These are phyloP conservation scores for Halenospora varia DNA, from an alignment of 495 filamentous ascomycete species.

Conservation along the genomic window DNA sequence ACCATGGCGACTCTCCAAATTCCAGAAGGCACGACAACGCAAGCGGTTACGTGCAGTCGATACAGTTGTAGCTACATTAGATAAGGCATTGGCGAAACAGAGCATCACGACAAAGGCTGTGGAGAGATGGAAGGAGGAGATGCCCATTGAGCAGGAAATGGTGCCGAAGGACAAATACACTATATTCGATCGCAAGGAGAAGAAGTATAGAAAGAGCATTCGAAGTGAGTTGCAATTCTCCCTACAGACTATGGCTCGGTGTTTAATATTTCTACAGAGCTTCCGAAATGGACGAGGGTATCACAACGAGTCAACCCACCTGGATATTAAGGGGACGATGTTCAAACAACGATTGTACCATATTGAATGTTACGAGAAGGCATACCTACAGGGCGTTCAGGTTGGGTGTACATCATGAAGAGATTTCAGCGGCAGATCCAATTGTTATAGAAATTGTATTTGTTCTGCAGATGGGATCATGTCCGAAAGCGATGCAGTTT, in stretches of 20 bases:
- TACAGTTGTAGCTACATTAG: conserved; percentile 70
- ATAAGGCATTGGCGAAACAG: conserved; percentile 67
- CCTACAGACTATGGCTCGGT: neutral
- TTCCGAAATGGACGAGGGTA: conserved; percentile 95
- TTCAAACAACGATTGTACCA: conserved; percentile 16
- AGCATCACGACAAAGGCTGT: conserved; percentile 66
- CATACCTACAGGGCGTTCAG: conserved; percentile 24
- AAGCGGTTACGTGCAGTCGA: conserved; percentile 84
- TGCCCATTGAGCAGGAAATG: conserved; percentile 97
- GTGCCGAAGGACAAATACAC: conserved; percentile 95
- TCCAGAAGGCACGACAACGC: conserved; percentile 87
- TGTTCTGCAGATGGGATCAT: neutral
- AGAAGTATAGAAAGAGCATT: conserved; percentile 90
- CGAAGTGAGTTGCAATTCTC: conserved; percentile 67
- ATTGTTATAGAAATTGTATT: neutral
- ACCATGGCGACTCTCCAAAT: conserved; percentile 88
- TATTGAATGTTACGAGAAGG: conserved; percentile 13
- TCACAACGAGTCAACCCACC: conserved; percentile 91
- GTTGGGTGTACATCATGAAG: conserved; percentile 10
- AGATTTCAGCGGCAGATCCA: neutral
- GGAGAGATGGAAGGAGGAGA: conserved; percentile 86
- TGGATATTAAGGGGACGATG: conserved; percentile 61
- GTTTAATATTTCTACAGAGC: conserved; percentile 46
- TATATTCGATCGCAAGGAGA: conserved; percentile 93
- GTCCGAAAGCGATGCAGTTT: neutral